Evolutionary conservation across 495 filamentous ascomycete genomes (phyloP).

Genomic region (Sabuloglossum arenarium): DNA sequence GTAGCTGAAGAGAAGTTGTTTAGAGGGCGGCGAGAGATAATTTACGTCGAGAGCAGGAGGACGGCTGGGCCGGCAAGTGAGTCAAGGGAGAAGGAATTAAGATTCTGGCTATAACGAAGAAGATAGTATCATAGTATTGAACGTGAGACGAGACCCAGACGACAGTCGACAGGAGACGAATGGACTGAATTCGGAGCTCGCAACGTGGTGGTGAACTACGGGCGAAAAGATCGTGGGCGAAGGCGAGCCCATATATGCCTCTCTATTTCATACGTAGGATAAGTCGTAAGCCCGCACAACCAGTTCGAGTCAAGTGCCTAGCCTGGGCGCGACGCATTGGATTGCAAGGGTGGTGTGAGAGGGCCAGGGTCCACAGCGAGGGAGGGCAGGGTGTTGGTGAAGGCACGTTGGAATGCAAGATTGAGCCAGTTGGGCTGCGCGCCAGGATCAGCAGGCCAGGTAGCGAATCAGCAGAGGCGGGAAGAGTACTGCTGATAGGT

Average conservation of each 20-base stretch:
- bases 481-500: too few relatives aligned
- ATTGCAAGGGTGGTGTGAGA: too few relatives aligned
- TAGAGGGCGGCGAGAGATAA: neutral
- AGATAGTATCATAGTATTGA: neutral
- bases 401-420: neutral
- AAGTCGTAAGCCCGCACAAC: neutral
- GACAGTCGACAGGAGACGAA: neutral
- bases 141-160: neutral
- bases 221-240: neutral
- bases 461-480: neutral
- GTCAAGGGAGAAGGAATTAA: neutral
- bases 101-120: neutral
- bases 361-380: neutral
- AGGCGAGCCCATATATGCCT: neutral
- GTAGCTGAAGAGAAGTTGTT: neutral
- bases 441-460: neutral
- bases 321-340: neutral
- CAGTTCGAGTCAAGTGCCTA: neutral
- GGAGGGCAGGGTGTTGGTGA: neutral
- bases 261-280: neutral
- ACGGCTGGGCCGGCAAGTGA: neutral
- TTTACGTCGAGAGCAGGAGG: neutral
- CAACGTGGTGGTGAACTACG: conserved; percentile 1
- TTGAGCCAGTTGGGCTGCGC: neutral
- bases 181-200: neutral